Evolutionary conservation across 2,329 filamentous ascomycete genomes (phyloP), one percentile per base, ranked within the genome.

Genomic region (Ophiostoma australiae): DNA sequence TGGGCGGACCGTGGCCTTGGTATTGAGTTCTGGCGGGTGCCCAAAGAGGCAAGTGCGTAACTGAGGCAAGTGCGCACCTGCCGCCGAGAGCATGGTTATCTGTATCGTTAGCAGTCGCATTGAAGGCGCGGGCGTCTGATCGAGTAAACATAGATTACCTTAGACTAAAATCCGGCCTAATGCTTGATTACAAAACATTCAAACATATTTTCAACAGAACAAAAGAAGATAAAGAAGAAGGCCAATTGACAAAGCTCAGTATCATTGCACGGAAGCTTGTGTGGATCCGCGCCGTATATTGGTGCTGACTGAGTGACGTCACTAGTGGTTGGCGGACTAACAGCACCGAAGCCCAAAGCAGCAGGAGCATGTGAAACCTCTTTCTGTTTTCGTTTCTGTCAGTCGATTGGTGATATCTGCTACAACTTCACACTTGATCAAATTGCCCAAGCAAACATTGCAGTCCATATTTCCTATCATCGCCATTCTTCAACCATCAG

Each of bases 21-120:
- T 39, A 72, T 77, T 15, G 74, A 77, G 13, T 77, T 78, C 70
- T 78, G 77, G 77, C 72, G 76, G 3, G 74, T 78, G 23, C 70
- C 72, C 10, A 70, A 74, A 8, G 63, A 68, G 23, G 27, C 15
- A 33, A 33, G 4, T 15, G 58, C 13, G 13, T 63, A 17, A 63
- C 48, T 20, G 48, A 8, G 44, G 27, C 27, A 17, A 52, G 39
- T 10, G 39, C 17, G 48, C 8, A 20, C 8, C n/a, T 58, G 52
- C 3, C 8, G 52, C 23, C 44, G 15, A 27, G n/a, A 58, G 27
- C 13, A 33, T 63, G 58, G 33, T 63, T 63, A 63, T 27, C 27
- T 63, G 58, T 63, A 63, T 63, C 15, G 4, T 63, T 63, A 63
- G 58, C 27, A 33, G 52, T 58, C 15, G 20, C n/a, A 23, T 31